Percentiles rank a stretch among this genome's conserved stretches.
Conservation (phyloP, 2,329 filamentous ascomycete genomes). For the Aureobasidium sp. region DNA sequence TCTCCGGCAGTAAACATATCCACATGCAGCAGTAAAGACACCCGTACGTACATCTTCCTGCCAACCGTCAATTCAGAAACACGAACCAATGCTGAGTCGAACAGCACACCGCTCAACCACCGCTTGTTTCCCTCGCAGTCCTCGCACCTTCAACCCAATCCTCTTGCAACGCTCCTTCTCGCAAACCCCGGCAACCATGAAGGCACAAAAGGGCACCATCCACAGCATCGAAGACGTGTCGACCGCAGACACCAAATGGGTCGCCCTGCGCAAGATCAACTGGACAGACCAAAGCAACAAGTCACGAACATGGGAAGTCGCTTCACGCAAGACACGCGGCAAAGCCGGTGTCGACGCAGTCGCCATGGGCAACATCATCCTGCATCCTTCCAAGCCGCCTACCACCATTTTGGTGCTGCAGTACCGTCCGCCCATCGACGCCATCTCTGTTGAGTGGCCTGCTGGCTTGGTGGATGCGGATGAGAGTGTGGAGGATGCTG, state of each 20-base stretch:
- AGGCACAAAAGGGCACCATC: constrained; percentile 14
- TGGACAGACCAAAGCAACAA: constrained; percentile 34
- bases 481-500: constrained; percentile 50
- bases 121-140: background rate
- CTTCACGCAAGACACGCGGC: constrained; percentile 46
- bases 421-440: constrained; percentile 53
- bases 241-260: constrained; percentile 14
- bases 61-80: background rate
- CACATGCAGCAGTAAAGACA: background rate
- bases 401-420: constrained; percentile 52
- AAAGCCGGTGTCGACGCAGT: constrained; percentile 54
- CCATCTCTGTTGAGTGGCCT: constrained; percentile 53
- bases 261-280: constrained; percentile 9
- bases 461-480: constrained; percentile 53
- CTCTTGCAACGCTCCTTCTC: background rate
- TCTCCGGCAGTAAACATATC: background rate
- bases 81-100: background rate
- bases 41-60: background rate
- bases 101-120: background rate
- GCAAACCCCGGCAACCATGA: background rate
- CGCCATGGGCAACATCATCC: constrained; percentile 49
- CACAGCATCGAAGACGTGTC: constrained; percentile 5
- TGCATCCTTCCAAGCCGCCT: constrained; percentile 39
- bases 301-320: constrained; percentile 44
- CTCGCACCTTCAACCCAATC: background rate